Conservation (phyloP, 257 asterid species). For the Lavandula angustifolia region DNA sequence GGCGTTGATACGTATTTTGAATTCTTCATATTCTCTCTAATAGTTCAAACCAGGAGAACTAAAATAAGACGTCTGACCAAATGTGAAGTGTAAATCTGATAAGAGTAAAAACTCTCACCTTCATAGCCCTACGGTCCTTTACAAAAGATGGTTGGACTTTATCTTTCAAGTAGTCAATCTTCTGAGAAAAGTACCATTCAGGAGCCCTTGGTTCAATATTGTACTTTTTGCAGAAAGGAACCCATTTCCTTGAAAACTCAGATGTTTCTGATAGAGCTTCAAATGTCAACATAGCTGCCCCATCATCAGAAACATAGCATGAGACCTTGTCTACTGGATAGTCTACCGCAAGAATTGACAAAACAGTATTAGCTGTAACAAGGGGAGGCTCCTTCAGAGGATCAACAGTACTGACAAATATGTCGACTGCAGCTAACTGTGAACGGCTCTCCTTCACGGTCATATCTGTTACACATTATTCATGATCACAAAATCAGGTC, state of each 20-base stretch:
- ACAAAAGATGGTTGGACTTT: conserved; percentile 92
- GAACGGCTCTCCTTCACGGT: conserved; percentile 98
- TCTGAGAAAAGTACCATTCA: conserved; percentile 90
- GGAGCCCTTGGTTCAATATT: conserved; percentile 97
- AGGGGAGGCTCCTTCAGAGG: conserved; percentile 98
- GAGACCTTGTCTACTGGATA: conserved; percentile 98
- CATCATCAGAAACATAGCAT: conserved; percentile 97
- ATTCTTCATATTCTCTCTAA: conserved; percentile 96
- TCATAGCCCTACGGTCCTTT: conserved; percentile 97
- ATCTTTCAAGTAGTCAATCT: conserved; percentile 87
- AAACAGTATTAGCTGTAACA: conserved; percentile 92
- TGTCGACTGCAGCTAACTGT: conserved; percentile 98
- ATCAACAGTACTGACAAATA: conserved; percentile 98
- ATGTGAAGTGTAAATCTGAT: conserved; percentile 25
- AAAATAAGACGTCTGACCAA: conserved; percentile 32
- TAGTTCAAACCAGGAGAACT: conserved; percentile 26
- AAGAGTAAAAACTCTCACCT: conserved; percentile 47
- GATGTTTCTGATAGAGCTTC: conserved; percentile 93
- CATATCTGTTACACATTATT: conserved; percentile 63
- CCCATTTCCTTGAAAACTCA: conserved; percentile 95
- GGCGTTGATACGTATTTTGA: conserved; percentile 78
- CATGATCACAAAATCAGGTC: conserved; percentile 26
- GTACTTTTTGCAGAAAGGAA: conserved; percentile 88
- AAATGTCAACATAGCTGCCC: conserved; percentile 90
- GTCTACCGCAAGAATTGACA: conserved; percentile 92